Evolutionary conservation across 2,329 filamentous ascomycete species (phyloP), one percentile per base, ranked within the genome.

Genomic region (Coniochaeta pulveracea): DNA sequence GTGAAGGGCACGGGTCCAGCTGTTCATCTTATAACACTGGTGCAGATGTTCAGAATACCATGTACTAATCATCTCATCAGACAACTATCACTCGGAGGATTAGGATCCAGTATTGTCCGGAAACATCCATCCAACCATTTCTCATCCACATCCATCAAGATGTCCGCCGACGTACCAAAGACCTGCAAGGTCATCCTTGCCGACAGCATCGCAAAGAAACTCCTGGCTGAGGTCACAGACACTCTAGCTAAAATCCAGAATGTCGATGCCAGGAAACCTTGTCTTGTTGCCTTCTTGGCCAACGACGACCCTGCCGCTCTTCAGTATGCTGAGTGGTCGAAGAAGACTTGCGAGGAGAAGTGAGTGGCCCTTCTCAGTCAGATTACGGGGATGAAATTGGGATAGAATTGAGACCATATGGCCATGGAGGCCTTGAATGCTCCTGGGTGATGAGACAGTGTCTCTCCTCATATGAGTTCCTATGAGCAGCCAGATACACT

Each of bases 321-420:
- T 47, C 85, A 93, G 64, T 96, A 98, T 55, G 91, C 91, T 35
- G 85, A 95, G 57, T 95, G 85, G 85, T 95, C 89, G 25, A 84
- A 85, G 58, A 95, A 93, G 70, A 95, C 91, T 4, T 94, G 85
- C 58, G 73, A 79, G 57, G 89, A 96, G 57, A 93, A 95, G 88
- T 95, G 68, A 80, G 81, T 59, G 12, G 22, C 17, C n/a, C 3
- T 31, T 24, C n/a, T n/a, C n/a, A n/a, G n/a, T n/a, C 25, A n/a
- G n/a, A n/a, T 17, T 17, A 24, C 19, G 25, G 14, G 10, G 33
- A 16, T 23, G 19, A 31, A 16, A n/a, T n/a, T n/a, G n/a, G n/a
- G n/a, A n/a, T n/a, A n/a, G n/a, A n/a, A n/a, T n/a, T n/a, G n/a
- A n/a, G n/a, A n/a, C n/a, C n/a, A n/a, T n/a, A n/a, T n/a, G n/a